Evolutionary conservation across 345 rosid genomes (phyloP).

Genomic region (Kernera saxatilis): DNA sequence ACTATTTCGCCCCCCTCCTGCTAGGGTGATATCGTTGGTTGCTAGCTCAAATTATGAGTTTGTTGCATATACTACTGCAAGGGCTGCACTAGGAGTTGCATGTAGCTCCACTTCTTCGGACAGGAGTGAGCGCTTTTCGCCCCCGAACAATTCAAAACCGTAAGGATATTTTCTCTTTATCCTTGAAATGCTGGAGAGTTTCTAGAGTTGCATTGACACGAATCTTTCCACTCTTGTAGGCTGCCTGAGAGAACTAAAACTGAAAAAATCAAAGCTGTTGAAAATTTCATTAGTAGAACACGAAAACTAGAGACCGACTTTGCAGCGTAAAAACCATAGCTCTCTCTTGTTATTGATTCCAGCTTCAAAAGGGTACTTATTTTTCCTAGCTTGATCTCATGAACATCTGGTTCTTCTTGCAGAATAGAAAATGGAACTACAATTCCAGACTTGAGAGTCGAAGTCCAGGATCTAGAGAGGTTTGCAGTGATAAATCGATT

Average conservation of each 20-base stretch:
- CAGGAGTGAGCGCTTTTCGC: slow-evolving; percentile 25
- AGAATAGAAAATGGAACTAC: slow-evolving; percentile 73
- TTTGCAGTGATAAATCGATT: slow-evolving; percentile 80
- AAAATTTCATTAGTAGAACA: slow-evolving; percentile 48
- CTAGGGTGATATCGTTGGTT: slow-evolving; percentile 42
- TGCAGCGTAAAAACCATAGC: slow-evolving; percentile 41
- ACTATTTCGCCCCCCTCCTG: slow-evolving; percentile 49
- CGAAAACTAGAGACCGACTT: slow-evolving; percentile 55
- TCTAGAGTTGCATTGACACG: background rate
- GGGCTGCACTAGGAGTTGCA: slow-evolving; percentile 69
- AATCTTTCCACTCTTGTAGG: slow-evolving; percentile 26
- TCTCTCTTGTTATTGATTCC: background rate
- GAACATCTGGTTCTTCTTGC: slow-evolving; percentile 22
- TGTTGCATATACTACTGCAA: slow-evolving; percentile 41
- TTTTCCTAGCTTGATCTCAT: background rate
- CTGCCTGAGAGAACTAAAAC: slow-evolving; percentile 35
- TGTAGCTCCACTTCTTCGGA: slow-evolving; percentile 41
- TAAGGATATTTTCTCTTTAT: slow-evolving; percentile 35
- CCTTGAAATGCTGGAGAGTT: background rate
- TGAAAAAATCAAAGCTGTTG: slow-evolving; percentile 51
- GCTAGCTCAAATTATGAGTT: slow-evolving; percentile 46
- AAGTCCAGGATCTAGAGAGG: slow-evolving; percentile 78
- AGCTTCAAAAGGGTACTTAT: background rate
- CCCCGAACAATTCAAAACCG: slow-evolving; percentile 37
- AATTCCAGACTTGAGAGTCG: slow-evolving; percentile 60